phyloP scores from a whole-genome alignment of 2,329 filamentous ascomycete species.

The Mollisia scopiformis region DNA sequence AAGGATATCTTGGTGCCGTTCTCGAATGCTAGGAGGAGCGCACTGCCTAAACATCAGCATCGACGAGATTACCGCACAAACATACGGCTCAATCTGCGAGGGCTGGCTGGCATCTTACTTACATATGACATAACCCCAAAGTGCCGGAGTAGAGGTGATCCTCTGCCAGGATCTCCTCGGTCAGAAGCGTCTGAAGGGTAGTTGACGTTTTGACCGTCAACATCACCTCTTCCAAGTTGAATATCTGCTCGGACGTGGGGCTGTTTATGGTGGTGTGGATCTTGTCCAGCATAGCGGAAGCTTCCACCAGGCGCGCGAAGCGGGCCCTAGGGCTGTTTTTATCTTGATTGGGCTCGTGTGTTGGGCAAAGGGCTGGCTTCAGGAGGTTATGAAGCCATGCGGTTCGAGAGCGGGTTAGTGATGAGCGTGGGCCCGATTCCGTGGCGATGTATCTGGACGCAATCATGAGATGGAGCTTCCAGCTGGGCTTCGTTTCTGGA shows the following conservation, averaged over 20 bases:
- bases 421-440: too few species aligned
- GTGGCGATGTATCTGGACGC: too few species aligned
- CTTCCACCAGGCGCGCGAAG: constrained; percentile 14
- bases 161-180: not conserved
- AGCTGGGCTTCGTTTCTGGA: too few species aligned
- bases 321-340: not conserved
- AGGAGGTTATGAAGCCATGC: not conserved
- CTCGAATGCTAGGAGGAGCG: constrained; percentile 23
- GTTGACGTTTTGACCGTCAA: constrained; percentile 17
- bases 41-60: constrained; percentile 3
- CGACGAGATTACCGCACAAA: too few species aligned
- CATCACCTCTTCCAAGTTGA: constrained; percentile 24
- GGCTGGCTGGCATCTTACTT: not conserved
- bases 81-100: not conserved
- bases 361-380: not conserved
- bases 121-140: not conserved
- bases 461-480: too few species aligned
- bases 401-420: too few species aligned
- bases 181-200: constrained; percentile 17
- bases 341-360: not conserved
- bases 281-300: constrained; percentile 23
- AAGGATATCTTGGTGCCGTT: constrained; percentile 21
- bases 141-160: not conserved
- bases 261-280: constrained; percentile 20
- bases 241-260: constrained; percentile 10